Conservation (phyloP, 2,329 filamentous ascomycete species). For the Neoarthrinium moseri region DNA sequence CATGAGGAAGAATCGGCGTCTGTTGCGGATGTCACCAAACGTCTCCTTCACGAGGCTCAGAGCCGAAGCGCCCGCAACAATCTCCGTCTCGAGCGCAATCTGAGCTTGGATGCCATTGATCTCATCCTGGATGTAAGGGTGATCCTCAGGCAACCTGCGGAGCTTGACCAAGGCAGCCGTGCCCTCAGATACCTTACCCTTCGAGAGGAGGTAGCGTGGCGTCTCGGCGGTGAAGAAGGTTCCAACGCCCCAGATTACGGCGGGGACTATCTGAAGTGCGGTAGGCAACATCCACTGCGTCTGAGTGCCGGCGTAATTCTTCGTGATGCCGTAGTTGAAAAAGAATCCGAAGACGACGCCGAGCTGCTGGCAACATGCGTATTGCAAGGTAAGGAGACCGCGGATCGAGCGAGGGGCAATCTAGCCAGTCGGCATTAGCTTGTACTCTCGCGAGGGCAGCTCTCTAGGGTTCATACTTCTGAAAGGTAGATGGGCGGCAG, state of each 20-base stretch:
- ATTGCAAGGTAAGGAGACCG: conserved; percentile 29
- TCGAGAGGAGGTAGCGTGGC: conserved; percentile 22
- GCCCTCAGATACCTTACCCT: conserved; percentile 17
- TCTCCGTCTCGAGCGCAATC: conserved; percentile 32
- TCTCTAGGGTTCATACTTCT: conserved; percentile 20
- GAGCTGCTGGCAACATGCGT: conserved; percentile 32
- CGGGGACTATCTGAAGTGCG: conserved; percentile 21
- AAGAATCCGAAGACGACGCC: conserved; percentile 32
- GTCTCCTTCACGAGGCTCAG: conserved; percentile 33
- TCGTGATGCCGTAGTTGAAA: conserved; percentile 32
- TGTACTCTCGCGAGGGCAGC: no score
- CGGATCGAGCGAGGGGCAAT: conserved; percentile 27
- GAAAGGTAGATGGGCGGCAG: conserved; percentile 26
- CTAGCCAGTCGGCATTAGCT: no score
- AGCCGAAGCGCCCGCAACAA: conserved; percentile 26
- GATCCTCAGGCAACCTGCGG: conserved; percentile 22
- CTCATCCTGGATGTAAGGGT: conserved; percentile 24
- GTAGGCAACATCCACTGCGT: conserved; percentile 26
- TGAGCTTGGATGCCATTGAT: conserved; percentile 28
- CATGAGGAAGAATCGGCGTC: conserved; percentile 28
- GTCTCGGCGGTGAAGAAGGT: conserved; percentile 20
- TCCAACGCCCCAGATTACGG: conserved; percentile 24
- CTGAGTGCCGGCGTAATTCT: conserved; percentile 21
- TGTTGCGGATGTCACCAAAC: conserved; percentile 22
- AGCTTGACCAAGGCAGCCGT: conserved; percentile 16